A percentile compares a stretch with the other conserved stretches of the same genome.
Conservation (phyloP, 345 rosid genomes). For the Acer negundo region DNA sequence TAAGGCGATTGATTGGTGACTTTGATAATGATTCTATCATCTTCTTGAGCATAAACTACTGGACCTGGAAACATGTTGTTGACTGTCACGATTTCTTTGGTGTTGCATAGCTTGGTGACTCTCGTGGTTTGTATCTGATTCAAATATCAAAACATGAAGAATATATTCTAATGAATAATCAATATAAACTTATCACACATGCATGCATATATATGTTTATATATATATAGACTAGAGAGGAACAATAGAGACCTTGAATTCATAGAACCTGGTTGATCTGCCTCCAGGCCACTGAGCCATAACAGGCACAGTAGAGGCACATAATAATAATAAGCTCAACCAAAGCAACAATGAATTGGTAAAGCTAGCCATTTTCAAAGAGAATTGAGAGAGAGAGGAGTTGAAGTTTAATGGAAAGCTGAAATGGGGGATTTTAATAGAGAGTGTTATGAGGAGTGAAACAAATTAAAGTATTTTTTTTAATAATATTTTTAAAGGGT, state of each 20-base stretch:
- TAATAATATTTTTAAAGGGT: conserved; percentile 21
- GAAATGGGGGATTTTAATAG: conserved; percentile 26
- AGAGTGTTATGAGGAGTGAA: not conserved
- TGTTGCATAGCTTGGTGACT: conserved; percentile 63
- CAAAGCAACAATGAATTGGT: conserved; percentile 30
- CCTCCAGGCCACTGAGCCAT: conserved; percentile 40
- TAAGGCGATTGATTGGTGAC: conserved; percentile 73
- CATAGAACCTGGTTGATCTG: conserved; percentile 65
- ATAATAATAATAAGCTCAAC: conserved; percentile 37
- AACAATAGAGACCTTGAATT: conserved; percentile 55
- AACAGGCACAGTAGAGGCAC: conserved; percentile 33
- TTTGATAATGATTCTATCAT: conserved; percentile 60
- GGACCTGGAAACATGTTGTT: conserved; percentile 83
- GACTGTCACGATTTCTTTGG: conserved; percentile 62
- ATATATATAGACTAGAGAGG: not conserved
- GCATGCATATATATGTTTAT: not conserved
- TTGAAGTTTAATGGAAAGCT: not conserved
- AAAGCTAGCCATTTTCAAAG: conserved; percentile 37
- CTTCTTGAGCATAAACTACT: conserved; percentile 70
- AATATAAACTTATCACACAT: not conserved
- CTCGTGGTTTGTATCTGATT: conserved; percentile 59
- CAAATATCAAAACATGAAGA: not conserved
- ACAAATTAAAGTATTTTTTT: not conserved
- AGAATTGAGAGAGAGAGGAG: not conserved
- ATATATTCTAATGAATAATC: not conserved